A percentile compares a stretch with the other conserved stretches of the same genome.
Evolutionary conservation across 2,329 filamentous ascomycete species (phyloP).

Genomic region (Byssothecium circinans): DNA sequence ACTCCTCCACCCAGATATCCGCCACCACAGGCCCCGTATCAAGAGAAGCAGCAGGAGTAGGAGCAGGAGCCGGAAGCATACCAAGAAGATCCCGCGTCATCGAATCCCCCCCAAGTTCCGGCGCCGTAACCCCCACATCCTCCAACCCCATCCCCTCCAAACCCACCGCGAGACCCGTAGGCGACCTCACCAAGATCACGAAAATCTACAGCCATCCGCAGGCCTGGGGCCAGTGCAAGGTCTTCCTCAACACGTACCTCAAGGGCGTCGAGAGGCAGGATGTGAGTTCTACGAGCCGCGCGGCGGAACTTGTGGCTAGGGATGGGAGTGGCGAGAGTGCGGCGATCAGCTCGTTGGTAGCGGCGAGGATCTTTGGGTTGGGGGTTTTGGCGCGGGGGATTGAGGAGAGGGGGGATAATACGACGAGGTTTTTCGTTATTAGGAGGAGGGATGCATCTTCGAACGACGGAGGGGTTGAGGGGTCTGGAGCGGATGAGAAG

Average conservation of each 20-base stretch:
- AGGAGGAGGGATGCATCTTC: constrained; percentile 35
- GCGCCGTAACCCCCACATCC: constrained; percentile 55
- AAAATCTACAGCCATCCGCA: constrained; percentile 92
- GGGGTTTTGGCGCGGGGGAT: constrained; percentile 70
- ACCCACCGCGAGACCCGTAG: constrained; percentile 53
- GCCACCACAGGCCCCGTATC: too few species aligned
- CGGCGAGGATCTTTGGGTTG: constrained; percentile 68
- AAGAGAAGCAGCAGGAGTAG: neutral
- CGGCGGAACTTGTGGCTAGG: constrained; percentile 72
- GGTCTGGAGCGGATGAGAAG: neutral
- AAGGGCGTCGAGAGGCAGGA: constrained; percentile 78
- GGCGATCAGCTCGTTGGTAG: constrained; percentile 76
- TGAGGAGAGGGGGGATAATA: constrained; percentile 74
- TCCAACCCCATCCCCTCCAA: constrained; percentile 50
- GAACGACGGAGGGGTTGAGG: neutral
- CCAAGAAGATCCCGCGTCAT: constrained; percentile 5
- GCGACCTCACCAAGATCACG: constrained; percentile 63
- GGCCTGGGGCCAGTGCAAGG: constrained; percentile 87
- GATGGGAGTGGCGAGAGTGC: constrained; percentile 65
- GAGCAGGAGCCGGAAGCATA: neutral
- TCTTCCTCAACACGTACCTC: constrained; percentile 71
- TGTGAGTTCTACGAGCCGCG: constrained; percentile 80
- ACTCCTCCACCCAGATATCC: constrained; percentile 9
- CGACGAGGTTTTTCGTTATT: constrained; percentile 76
- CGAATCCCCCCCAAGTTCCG: constrained; percentile 44